phyloP scores from a whole-genome alignment of 495 filamentous ascomycete species.

The Podospora bellae-mahoneyi region DNA sequence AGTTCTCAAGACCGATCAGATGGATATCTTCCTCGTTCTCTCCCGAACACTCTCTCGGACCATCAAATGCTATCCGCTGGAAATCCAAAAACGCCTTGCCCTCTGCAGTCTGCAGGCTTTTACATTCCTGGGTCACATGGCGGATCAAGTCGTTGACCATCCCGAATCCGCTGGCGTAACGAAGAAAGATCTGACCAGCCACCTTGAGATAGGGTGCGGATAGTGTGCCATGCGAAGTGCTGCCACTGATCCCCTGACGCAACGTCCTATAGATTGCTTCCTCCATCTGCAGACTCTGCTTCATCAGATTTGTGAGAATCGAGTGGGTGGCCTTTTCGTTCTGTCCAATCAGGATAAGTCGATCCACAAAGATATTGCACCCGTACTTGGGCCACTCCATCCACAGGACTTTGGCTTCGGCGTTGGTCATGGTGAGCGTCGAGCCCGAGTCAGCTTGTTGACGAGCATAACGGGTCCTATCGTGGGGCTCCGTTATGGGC shows the following conservation, averaged over 20 bases:
- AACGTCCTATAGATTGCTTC: constrained; percentile 34
- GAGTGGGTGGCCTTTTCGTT: constrained; percentile 40
- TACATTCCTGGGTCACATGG: constrained; percentile 39
- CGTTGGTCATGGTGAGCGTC: constrained; percentile 35
- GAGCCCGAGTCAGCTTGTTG: constrained; percentile 16
- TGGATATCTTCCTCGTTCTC: constrained; percentile 29
- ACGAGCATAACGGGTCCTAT: neutral
- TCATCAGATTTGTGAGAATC: constrained; percentile 45
- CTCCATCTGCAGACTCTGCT: constrained; percentile 36
- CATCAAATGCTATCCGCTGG: constrained; percentile 35
- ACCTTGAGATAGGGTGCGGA: constrained; percentile 39
- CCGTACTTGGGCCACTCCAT: constrained; percentile 37
- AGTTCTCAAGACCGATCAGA: constrained; percentile 42
- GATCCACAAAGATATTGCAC: constrained; percentile 48
- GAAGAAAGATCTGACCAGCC: constrained; percentile 35
- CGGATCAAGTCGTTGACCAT: constrained; percentile 34
- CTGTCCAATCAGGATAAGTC: constrained; percentile 49
- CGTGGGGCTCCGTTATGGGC: constrained; percentile 26
- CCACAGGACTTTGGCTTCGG: constrained; percentile 44
- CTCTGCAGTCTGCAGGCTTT: constrained; percentile 38
- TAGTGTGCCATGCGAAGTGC: constrained; percentile 25
- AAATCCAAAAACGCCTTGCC: constrained; percentile 45
- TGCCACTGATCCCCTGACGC: constrained; percentile 33
- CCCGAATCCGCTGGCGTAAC: constrained; percentile 22
- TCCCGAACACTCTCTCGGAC: constrained; percentile 17